phyloP scores from a whole-genome alignment of 352 stramenopile genomes.

The Poterioochromonas sp. region DNA sequence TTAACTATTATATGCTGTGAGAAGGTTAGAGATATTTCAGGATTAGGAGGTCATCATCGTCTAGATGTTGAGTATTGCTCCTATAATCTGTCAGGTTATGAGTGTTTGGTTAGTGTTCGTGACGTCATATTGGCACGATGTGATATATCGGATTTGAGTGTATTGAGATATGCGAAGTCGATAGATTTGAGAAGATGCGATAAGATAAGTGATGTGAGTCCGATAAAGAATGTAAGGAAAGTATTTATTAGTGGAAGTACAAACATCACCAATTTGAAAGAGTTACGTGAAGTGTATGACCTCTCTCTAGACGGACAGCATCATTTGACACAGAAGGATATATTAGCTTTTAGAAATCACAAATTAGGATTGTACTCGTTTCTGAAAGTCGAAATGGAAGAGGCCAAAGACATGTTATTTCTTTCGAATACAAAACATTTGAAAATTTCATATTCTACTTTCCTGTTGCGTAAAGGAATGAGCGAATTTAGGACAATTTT shows the following conservation, averaged over 20 bases:
- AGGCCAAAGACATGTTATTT: no score
- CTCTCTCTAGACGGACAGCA: no score
- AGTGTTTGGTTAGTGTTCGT: slow-evolving; percentile 13
- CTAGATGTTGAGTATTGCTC: slow-evolving; percentile 13
- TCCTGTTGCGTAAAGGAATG: no score
- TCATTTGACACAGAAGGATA: no score
- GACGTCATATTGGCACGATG: slow-evolving; percentile 10
- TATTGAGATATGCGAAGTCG: slow-evolving; percentile 13
- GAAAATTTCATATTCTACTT: no score
- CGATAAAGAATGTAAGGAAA: slow-evolving; percentile 15
- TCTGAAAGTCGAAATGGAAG: no score
- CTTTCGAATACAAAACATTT: no score
- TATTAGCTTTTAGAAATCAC: no score
- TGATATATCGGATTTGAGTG: slow-evolving; percentile 14
- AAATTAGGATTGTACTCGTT: no score
- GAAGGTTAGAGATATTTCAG: slow-evolving; percentile 14
- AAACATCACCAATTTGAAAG: slow-evolving; percentile 15
- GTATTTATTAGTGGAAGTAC: slow-evolving; percentile 15
- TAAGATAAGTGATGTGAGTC: slow-evolving; percentile 14
- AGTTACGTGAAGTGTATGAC: slow-evolving; percentile 13
- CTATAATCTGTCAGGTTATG: slow-evolving; percentile 14
- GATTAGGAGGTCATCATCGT: slow-evolving; percentile 11
- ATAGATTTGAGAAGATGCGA: slow-evolving; percentile 14
- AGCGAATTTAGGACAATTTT: no score
- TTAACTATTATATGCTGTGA: slow-evolving; percentile 13